These are phyloP conservation scores for Phytophthora hibernalis DNA, from an alignment of 352 stramenopile genomes.

Conservation along the genomic window DNA sequence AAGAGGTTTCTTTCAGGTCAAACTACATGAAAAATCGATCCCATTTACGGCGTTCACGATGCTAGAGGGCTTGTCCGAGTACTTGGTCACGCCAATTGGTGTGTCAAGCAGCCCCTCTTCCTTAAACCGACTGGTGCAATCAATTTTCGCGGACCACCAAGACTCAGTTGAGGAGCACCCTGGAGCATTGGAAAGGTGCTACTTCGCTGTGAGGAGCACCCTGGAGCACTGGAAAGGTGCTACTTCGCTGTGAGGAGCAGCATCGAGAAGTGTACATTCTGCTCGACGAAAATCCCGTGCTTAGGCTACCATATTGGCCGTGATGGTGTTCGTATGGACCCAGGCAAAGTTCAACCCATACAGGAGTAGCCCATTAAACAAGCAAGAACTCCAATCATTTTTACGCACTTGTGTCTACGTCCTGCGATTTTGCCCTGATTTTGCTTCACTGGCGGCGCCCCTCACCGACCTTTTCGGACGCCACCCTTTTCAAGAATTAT, in stretches of 20 bases:
- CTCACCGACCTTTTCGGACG: conserved; percentile 10
- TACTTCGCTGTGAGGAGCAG: conserved; percentile 1
- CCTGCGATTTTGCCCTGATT: conserved; percentile 23
- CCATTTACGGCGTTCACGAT: conserved; percentile 10
- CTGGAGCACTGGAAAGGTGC: neutral
- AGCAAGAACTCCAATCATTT: conserved; percentile 24
- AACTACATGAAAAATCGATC: conserved; percentile 1
- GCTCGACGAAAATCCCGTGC: conserved; percentile 6
- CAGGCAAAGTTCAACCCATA: conserved; percentile 20
- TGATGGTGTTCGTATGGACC: conserved; percentile 33
- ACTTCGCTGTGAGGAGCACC: conserved; percentile 5
- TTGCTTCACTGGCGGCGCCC: neutral
- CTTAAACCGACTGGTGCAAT: conserved; percentile 8
- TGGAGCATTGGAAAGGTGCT: neutral
- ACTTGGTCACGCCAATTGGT: conserved; percentile 14
- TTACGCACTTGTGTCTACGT: conserved; percentile 27
- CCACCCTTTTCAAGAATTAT: no score
- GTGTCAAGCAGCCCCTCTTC: conserved; percentile 13
- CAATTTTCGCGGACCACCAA: neutral
- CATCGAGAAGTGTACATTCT: conserved; percentile 15
- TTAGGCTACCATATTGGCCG: conserved; percentile 2
- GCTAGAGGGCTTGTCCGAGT: conserved; percentile 12
- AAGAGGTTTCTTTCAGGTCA: conserved; percentile 18
- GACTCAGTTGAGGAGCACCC: conserved; percentile 3
- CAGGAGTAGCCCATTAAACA: conserved; percentile 5